Conservation (phyloP, 306 rosid species). For the Datisca glomerata region DNA sequence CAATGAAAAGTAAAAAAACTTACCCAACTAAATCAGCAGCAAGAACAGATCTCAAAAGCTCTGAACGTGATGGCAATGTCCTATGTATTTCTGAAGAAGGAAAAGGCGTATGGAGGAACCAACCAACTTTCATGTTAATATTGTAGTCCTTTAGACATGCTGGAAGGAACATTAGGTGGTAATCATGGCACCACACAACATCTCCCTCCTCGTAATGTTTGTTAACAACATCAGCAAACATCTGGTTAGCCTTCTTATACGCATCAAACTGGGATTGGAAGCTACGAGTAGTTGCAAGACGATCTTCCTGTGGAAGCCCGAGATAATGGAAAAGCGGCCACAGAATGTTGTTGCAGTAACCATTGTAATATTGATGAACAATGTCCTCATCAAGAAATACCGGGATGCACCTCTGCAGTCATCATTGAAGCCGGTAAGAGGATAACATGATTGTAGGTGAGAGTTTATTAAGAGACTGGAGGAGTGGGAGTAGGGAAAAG, state of each 20-base stretch:
- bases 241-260: constrained; percentile 80
- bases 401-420: constrained; percentile 91
- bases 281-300: constrained; percentile 88
- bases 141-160: constrained; percentile 73
- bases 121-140: constrained; percentile 80
- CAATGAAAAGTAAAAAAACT: constrained; percentile 11
- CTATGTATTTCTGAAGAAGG: constrained; percentile 98
- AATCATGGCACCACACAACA: constrained; percentile 95
- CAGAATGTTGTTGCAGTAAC: constrained; percentile 92
- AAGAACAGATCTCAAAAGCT: constrained; percentile 82
- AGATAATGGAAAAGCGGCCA: constrained; percentile 98
- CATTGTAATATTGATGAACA: constrained; percentile 91
- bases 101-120: constrained; percentile 99
- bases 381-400: constrained; percentile 88
- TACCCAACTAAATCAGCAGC: constrained; percentile 97
- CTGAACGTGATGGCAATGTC: constrained; percentile 79
- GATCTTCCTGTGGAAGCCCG: constrained; percentile 91
- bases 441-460: too few species aligned
- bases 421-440: too few species aligned
- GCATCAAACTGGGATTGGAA: constrained; percentile 96
- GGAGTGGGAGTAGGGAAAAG: too few species aligned
- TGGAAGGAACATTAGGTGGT: constrained; percentile 96
- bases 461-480: too few species aligned
- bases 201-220: constrained; percentile 84
- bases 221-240: constrained; percentile 91